phyloP scores from a whole-genome alignment of 352 stramenopile genomes.

The Pythium pyrilobum region DNA sequence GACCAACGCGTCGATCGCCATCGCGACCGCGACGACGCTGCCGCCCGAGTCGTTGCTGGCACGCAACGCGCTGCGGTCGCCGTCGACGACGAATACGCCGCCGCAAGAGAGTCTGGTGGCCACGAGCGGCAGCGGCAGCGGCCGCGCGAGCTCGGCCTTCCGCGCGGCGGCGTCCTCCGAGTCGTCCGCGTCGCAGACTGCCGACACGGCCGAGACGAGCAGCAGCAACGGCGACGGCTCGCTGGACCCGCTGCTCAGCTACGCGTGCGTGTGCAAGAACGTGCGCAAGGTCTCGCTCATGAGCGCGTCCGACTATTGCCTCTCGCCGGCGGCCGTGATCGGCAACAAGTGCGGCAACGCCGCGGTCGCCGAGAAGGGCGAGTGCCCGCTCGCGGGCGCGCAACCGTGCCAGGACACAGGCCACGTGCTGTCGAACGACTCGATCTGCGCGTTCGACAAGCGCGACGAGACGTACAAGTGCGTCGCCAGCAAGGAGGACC shows the following conservation, averaged over 20 bases:
- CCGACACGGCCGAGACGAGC: neutral
- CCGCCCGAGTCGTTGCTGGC: too few species aligned
- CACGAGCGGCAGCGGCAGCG: neutral
- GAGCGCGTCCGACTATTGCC: slow-evolving; percentile 66
- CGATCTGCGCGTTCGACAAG: slow-evolving; percentile 49
- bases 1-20: too few species aligned
- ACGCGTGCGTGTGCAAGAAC: slow-evolving; percentile 17
- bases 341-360: slow-evolving; percentile 67
- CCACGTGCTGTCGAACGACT: slow-evolving; percentile 56
- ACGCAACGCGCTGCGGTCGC: too few species aligned
- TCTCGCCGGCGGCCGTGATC: slow-evolving; percentile 32
- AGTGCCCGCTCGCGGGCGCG: slow-evolving; percentile 44
- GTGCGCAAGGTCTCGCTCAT: slow-evolving; percentile 52
- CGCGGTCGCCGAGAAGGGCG: slow-evolving; percentile 39
- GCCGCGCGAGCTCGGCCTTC: too few species aligned
- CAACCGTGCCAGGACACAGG: slow-evolving; percentile 54
- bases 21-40: too few species aligned
- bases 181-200: too few species aligned
- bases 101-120: too few species aligned
- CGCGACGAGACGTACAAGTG: slow-evolving; percentile 71
- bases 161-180: too few species aligned
- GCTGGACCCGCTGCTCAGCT: slow-evolving; percentile 7
- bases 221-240: neutral
- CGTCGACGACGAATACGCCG: too few species aligned
- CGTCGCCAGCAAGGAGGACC: slow-evolving; percentile 52